These are phyloP conservation scores for Phytophthora pisi DNA, from an alignment of 352 stramenopile genomes.

Conservation along the genomic window DNA sequence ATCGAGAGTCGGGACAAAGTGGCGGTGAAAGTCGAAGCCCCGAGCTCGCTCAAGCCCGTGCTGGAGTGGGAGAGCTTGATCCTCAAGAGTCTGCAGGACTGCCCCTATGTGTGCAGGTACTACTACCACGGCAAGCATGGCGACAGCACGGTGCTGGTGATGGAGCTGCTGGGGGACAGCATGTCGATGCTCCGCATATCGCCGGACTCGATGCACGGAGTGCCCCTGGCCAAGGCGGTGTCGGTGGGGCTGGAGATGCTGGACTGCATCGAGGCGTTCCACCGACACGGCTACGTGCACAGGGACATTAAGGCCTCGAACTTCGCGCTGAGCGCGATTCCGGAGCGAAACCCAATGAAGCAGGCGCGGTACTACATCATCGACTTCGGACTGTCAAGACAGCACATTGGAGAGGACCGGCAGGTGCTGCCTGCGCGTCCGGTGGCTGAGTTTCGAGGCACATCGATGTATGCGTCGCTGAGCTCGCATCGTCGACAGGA, in stretches of 20 bases:
- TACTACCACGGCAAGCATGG: conserved; percentile 87
- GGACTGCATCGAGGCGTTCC: conserved; percentile 87
- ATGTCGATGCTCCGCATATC: conserved; percentile 89
- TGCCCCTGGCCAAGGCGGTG: conserved; percentile 74
- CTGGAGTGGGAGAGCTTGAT: conserved; percentile 90
- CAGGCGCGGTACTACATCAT: conserved; percentile 77
- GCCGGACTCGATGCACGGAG: conserved; percentile 80
- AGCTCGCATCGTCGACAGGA: conserved; percentile 82
- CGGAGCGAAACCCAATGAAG: conserved; percentile 51
- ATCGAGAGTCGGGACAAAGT: conserved; percentile 77
- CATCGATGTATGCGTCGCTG: conserved; percentile 90
- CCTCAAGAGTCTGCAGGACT: conserved; percentile 86
- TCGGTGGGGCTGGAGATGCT: conserved; percentile 86
- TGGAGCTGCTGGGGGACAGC: conserved; percentile 88
- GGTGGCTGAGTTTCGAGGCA: conserved; percentile 86
- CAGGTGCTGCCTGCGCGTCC: conserved; percentile 63
- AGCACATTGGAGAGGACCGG: conserved; percentile 70
- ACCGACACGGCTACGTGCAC: conserved; percentile 87
- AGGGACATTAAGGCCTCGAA: conserved; percentile 92
- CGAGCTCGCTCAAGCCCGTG: conserved; percentile 86
- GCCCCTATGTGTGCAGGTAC: conserved; percentile 82
- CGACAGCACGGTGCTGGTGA: conserved; percentile 87
- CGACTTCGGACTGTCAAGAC: conserved; percentile 85
- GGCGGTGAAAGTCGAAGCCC: conserved; percentile 87
- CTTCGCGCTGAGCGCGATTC: conserved; percentile 68